phyloP scores from a whole-genome alignment of 2,329 filamentous ascomycete genomes.

The Escovopsis sp. region DNA sequence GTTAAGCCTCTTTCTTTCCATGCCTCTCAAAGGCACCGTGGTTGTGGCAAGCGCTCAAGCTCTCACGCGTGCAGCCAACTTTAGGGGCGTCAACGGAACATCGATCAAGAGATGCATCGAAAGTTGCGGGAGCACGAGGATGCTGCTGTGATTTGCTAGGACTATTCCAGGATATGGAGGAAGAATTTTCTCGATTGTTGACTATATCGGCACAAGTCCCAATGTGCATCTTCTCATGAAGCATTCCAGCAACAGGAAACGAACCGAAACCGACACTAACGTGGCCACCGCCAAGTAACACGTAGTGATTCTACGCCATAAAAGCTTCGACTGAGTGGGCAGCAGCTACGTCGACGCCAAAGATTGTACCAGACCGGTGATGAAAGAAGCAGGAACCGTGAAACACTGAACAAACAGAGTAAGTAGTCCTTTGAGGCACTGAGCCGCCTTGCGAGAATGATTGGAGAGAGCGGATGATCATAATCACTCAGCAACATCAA shows the following conservation, averaged over 20 bases:
- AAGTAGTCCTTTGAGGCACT: background rate
- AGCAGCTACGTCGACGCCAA: slow-evolving; percentile 1
- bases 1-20: too few relatives aligned
- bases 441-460: slow-evolving; percentile 1
- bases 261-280: background rate
- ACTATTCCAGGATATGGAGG: too few relatives aligned
- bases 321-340: slow-evolving; percentile 3
- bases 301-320: background rate
- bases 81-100: too few relatives aligned
- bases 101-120: too few relatives aligned
- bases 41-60: too few relatives aligned
- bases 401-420: background rate
- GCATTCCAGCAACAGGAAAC: background rate
- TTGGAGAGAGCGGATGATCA: background rate
- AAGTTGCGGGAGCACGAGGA: too few relatives aligned
- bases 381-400: slow-evolving; percentile 1
- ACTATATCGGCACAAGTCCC: background rate
- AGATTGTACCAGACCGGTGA: slow-evolving; percentile 1
- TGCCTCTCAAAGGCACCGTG: too few relatives aligned
- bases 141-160: too few relatives aligned
- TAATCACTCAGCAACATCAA: slow-evolving; percentile 74
- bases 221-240: background rate
- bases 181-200: background rate
- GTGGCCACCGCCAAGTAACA: background rate
- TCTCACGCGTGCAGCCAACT: too few relatives aligned